These are phyloP conservation scores for Coniella vitis DNA, from an alignment of 2,329 filamentous ascomycete genomes.

Conservation along the genomic window DNA sequence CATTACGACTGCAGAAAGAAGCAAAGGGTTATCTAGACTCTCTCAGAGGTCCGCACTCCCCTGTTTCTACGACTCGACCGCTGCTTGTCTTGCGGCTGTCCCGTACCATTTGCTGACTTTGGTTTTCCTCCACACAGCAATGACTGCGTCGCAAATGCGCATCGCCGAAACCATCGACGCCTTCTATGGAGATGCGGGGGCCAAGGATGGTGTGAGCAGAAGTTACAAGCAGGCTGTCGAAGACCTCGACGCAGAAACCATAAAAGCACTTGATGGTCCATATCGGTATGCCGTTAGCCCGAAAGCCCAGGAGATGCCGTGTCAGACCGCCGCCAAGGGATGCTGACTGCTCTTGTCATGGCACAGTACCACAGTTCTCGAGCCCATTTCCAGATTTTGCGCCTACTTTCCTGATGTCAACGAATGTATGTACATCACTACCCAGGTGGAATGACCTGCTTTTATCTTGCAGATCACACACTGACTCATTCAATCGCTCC, in stretches of 20 bases:
- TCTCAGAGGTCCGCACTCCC: slow-evolving; percentile 59
- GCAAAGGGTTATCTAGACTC: slow-evolving; percentile 97
- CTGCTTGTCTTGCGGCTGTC: background rate
- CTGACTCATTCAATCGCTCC: slow-evolving; percentile 17
- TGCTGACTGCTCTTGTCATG: slow-evolving; percentile 15
- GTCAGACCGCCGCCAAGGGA: too few species aligned
- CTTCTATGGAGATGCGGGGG: slow-evolving; percentile 94
- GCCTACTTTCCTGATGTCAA: slow-evolving; percentile 99
- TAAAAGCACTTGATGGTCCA: slow-evolving; percentile 94
- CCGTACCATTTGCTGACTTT: background rate
- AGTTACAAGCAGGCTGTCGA: slow-evolving; percentile 99
- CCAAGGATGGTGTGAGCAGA: slow-evolving; percentile 87
- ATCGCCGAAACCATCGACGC: slow-evolving; percentile 99
- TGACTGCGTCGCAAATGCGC: slow-evolving; percentile 98
- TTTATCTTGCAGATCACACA: slow-evolving; percentile 23
- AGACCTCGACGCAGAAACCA: slow-evolving; percentile 94
- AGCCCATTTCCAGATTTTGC: slow-evolving; percentile 93
- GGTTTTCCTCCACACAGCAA: slow-evolving; percentile 52
- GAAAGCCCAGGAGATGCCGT: too few species aligned
- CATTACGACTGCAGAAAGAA: slow-evolving; percentile 89
- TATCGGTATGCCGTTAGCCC: slow-evolving; percentile 54
- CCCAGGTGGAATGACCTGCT: too few species aligned
- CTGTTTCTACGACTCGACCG: background rate
- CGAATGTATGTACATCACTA: slow-evolving; percentile 57
- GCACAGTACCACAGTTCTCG: slow-evolving; percentile 75